phyloP scores from a whole-genome alignment of 805 yeast species.

The Ogataea parapolymorpha region DNA sequence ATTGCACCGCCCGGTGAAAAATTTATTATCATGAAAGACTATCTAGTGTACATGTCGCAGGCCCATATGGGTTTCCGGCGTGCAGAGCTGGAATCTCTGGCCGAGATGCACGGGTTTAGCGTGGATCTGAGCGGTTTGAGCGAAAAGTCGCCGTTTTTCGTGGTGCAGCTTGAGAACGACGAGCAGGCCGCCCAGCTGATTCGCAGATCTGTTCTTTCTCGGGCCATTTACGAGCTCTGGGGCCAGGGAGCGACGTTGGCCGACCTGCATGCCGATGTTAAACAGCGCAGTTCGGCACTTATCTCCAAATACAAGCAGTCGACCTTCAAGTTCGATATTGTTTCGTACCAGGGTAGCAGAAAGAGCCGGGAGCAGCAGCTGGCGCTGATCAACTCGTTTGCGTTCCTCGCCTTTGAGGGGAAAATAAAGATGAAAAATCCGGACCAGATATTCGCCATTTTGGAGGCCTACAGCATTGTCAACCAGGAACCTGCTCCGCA shows the following conservation, averaged over 20 bases:
- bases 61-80: conserved; percentile 71
- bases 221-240: conserved; percentile 83
- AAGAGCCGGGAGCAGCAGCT: conserved; percentile 49
- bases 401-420: conserved; percentile 70
- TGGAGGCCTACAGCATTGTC: conserved; percentile 62
- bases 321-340: conserved; percentile 78
- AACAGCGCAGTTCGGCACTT: conserved; percentile 26
- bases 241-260: conserved; percentile 61
- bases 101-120: conserved; percentile 53
- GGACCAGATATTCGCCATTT: conserved; percentile 61
- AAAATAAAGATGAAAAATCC: conserved; percentile 76
- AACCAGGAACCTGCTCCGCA: conserved; percentile 35
- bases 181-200: conserved; percentile 63
- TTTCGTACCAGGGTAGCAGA: conserved; percentile 70
- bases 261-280: conserved; percentile 53
- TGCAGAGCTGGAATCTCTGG: conserved; percentile 84
- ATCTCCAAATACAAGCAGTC: conserved; percentile 38
- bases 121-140: conserved; percentile 60
- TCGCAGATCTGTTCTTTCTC: conserved; percentile 62
- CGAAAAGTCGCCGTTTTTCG: conserved; percentile 64
- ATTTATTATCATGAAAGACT: conserved; percentile 44
- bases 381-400: conserved; percentile 65
- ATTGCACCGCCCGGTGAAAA: conserved; percentile 11
- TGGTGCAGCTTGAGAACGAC: conserved; percentile 64
- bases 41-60: conserved; percentile 82